These are phyloP conservation scores for Aspergillus baeticus DNA, from an alignment of 495 filamentous ascomycete species.

Conservation along the genomic window DNA sequence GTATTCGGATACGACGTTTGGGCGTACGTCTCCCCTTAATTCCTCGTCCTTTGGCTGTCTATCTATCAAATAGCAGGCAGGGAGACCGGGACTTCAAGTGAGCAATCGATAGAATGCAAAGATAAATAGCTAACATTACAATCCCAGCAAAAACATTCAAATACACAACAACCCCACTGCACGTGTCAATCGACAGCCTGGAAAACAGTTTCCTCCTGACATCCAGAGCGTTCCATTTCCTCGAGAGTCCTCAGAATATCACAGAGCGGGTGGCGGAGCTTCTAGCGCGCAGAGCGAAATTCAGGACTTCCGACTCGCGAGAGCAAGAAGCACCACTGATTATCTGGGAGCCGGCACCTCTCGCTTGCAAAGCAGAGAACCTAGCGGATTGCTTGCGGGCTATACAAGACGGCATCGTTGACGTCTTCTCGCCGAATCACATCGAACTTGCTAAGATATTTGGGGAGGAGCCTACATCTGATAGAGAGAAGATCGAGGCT, in stretches of 20 bases:
- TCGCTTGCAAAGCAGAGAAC: conserved; percentile 25
- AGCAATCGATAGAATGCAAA: too few species aligned
- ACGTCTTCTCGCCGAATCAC: conserved; percentile 41
- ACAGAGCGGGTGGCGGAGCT: conserved; percentile 8
- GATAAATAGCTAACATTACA: too few species aligned
- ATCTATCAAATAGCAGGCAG: conserved; percentile 14
- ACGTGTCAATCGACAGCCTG: conserved; percentile 11
- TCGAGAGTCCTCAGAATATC: conserved; percentile 61
- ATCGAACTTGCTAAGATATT: conserved; percentile 29
- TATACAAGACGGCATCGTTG: conserved; percentile 16
- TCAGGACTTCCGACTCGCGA: conserved; percentile 8
- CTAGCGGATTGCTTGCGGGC: conserved; percentile 23
- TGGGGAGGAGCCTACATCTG: conserved; percentile 2
- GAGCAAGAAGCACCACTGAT: conserved; percentile 25
- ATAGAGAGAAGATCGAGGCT: conserved; percentile 22
- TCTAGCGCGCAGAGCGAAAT: conserved; percentile 11
- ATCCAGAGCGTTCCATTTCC: conserved; percentile 65
- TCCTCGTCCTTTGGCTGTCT: too few species aligned
- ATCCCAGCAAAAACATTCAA: conserved; percentile 61
- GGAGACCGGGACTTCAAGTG: too few species aligned
- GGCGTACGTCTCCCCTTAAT: conserved; percentile 35
- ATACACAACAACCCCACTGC: conserved; percentile 62
- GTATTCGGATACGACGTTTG: conserved; percentile 32
- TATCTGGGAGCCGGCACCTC: conserved; percentile 39
- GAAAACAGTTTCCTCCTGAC: conserved; percentile 7